phyloP scores from a whole-genome alignment of 2,329 filamentous ascomycete species.

The Diaporthe batatas region DNA sequence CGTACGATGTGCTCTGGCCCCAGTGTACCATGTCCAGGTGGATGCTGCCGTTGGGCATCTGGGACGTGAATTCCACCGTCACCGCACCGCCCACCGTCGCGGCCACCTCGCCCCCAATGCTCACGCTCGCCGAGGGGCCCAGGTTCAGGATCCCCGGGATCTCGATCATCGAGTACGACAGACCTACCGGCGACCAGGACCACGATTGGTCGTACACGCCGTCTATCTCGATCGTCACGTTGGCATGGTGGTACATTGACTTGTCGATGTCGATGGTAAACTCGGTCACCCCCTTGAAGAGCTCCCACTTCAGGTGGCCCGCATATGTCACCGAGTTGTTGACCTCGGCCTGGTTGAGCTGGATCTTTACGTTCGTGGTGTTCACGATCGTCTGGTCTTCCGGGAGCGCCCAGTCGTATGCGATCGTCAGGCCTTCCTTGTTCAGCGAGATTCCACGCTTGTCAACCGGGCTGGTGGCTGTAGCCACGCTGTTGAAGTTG shows the following conservation, averaged over 20 bases:
- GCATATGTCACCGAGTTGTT: conserved; percentile 45
- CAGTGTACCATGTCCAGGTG: conserved; percentile 40
- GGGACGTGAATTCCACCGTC: conserved; percentile 32
- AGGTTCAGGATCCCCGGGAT: conserved; percentile 40
- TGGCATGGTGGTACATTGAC: conserved; percentile 42
- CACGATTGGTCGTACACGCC: conserved; percentile 43
- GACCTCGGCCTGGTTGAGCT: conserved; percentile 45
- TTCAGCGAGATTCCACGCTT: conserved; percentile 44
- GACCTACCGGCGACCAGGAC: conserved; percentile 32
- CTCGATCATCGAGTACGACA: conserved; percentile 44
- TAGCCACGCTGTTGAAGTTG: conserved; percentile 44
- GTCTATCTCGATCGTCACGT: conserved; percentile 43
- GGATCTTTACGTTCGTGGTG: conserved; percentile 43
- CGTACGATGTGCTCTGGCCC: conserved; percentile 33
- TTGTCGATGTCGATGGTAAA: conserved; percentile 46
- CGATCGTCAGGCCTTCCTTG: conserved; percentile 44
- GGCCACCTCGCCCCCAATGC: conserved; percentile 33
- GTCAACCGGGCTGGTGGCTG: conserved; percentile 32
- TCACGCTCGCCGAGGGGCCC: conserved; percentile 40
- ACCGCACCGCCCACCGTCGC: conserved; percentile 27
- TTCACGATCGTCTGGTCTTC: conserved; percentile 43
- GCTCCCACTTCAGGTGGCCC: conserved; percentile 44
- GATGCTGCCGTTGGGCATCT: conserved; percentile 39
- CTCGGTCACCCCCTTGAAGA: conserved; percentile 44
- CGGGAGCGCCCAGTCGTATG: conserved; percentile 44